A percentile compares a stretch with the other conserved stretches of the same genome.
These are phyloP conservation scores for Cytospora piceicola DNA, from an alignment of 2,329 filamentous ascomycete genomes.

Conservation along the genomic window DNA sequence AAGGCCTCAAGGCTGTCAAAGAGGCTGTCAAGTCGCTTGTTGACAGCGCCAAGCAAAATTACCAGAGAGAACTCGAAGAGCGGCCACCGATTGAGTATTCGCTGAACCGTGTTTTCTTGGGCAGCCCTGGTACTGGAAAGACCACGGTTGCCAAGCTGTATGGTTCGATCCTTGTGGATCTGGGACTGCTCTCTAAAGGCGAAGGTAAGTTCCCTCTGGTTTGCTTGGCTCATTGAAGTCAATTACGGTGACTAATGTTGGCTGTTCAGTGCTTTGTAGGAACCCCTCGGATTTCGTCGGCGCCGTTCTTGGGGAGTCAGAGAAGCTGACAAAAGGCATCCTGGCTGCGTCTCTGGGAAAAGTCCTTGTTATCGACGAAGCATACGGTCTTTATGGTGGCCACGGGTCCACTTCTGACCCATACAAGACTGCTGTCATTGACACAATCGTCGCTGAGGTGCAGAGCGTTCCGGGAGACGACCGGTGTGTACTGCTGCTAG, in stretches of 20 bases:
- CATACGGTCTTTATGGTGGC: slow-evolving; percentile 65
- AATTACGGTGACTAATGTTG: neutral
- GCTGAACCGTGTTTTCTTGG: slow-evolving; percentile 72
- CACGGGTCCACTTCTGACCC: slow-evolving; percentile 39
- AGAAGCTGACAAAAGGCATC: slow-evolving; percentile 73
- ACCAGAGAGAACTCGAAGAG: slow-evolving; percentile 66
- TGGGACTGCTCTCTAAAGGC: slow-evolving; percentile 69
- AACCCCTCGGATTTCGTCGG: slow-evolving; percentile 77
- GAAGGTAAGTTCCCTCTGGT: slow-evolving; percentile 54
- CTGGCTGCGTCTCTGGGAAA: slow-evolving; percentile 69
- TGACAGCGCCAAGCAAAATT: slow-evolving; percentile 67
- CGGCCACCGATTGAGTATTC: slow-evolving; percentile 61
- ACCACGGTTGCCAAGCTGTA: slow-evolving; percentile 77
- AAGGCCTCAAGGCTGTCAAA: slow-evolving; percentile 67
- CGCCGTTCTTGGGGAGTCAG: slow-evolving; percentile 64
- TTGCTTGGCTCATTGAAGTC: neutral
- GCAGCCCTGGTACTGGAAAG: slow-evolving; percentile 75
- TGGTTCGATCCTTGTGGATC: slow-evolving; percentile 66
- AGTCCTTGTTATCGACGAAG: slow-evolving; percentile 80
- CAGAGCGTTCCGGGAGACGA: slow-evolving; percentile 73
- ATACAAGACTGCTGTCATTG: slow-evolving; percentile 68
- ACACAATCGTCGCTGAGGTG: slow-evolving; percentile 75
- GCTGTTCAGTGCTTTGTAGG: slow-evolving; percentile 62
- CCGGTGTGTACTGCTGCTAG: slow-evolving; percentile 71
- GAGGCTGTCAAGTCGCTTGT: slow-evolving; percentile 60